These are phyloP conservation scores for Candida pseudocylindracea DNA, from an alignment of 1,139 yeast genomes.

Conservation along the genomic window DNA sequence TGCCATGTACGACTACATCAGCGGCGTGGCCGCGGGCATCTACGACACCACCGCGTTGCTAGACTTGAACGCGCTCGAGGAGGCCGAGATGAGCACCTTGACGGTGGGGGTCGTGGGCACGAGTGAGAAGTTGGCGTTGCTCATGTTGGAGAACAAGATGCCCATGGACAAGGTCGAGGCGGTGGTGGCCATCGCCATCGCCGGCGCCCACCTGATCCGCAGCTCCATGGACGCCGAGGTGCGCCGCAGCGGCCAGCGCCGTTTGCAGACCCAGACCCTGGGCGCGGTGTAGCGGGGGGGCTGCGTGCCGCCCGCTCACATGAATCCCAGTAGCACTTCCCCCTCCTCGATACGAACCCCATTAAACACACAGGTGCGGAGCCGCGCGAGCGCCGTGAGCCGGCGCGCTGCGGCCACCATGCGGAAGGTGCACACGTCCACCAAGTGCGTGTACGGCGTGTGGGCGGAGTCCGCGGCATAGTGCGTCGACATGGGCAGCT, in stretches of 20 bases:
- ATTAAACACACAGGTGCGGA: too few species aligned
- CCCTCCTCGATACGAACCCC: too few species aligned
- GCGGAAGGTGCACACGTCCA: too few species aligned
- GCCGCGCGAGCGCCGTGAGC: too few species aligned
- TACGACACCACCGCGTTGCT: constrained; percentile 56
- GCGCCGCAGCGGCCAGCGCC: constrained; percentile 39
- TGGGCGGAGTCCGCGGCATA: too few species aligned
- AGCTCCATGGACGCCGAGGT: constrained; percentile 76
- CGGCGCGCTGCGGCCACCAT: too few species aligned
- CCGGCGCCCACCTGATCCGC: constrained; percentile 71
- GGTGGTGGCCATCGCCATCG: constrained; percentile 64
- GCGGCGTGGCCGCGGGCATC: constrained; percentile 62
- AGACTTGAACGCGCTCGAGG: constrained; percentile 71
- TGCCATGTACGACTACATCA: constrained; percentile 79
- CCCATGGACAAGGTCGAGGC: constrained; percentile 65
- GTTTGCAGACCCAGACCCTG: constrained; percentile 4
- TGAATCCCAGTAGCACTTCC: too few species aligned
- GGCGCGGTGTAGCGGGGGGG: too few species aligned
- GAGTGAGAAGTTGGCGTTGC: constrained; percentile 52
- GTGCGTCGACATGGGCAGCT: too few species aligned
- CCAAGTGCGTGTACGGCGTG: too few species aligned
- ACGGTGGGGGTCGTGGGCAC: constrained; percentile 76
- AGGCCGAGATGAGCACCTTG: constrained; percentile 55
- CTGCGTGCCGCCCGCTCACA: too few species aligned
- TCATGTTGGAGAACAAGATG: constrained; percentile 64